These are phyloP conservation scores for Stevia rebaudiana DNA, from an alignment of 140 eudicot species.

Conservation along the genomic window DNA sequence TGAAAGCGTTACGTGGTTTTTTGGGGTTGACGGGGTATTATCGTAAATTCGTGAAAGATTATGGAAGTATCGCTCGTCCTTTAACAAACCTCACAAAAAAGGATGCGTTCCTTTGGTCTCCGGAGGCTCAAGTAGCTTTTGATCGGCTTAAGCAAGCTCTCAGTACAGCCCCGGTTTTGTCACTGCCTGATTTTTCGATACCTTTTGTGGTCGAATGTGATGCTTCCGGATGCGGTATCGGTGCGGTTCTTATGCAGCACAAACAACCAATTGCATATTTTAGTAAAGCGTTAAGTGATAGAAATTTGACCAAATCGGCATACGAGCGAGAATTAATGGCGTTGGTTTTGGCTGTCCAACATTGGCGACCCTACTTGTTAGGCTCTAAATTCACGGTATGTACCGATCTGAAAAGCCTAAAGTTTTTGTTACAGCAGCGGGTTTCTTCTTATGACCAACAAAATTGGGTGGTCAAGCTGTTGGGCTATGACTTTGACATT, in stretches of 20 bases:
- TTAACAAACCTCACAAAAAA: background rate
- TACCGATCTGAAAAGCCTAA: background rate
- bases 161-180: background rate
- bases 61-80: background rate
- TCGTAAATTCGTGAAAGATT: background rate
- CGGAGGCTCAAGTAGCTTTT: background rate
- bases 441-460: no score
- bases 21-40: background rate
- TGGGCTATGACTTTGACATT: background rate
- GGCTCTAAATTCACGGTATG: no score
- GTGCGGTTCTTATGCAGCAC: background rate
- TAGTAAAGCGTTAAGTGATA: background rate
- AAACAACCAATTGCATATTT: background rate
- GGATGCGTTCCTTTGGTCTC: background rate
- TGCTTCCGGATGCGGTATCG: background rate
- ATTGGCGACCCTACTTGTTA: no score
- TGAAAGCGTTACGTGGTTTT: background rate
- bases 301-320: background rate
- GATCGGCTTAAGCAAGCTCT: background rate
- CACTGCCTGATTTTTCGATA: background rate
- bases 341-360: no score
- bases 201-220: background rate
- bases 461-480: no score
- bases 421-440: no score
- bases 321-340: background rate